These are phyloP conservation scores for Mitragyna speciosa DNA, from an alignment of 257 asterid species.

Conservation along the genomic window DNA sequence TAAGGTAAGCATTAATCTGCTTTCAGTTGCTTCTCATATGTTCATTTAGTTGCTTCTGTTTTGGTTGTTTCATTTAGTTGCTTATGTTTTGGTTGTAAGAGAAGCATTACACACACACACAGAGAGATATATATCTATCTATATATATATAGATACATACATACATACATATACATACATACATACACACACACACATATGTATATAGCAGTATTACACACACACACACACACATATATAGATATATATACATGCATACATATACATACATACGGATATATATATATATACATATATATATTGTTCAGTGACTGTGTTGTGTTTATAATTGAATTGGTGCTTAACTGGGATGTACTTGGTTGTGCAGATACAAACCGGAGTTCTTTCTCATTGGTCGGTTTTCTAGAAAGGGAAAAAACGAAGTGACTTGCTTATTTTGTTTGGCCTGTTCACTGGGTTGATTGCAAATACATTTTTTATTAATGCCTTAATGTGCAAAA, in stretches of 20 bases:
- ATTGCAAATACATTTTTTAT: background rate
- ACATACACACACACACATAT: too few relatives aligned
- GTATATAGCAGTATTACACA: too few relatives aligned
- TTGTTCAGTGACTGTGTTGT: background rate
- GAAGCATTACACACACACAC: too few relatives aligned
- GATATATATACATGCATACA: too few relatives aligned
- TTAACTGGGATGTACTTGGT: background rate
- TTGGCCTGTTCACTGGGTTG: background rate
- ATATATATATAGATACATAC: too few relatives aligned
- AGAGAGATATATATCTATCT: too few relatives aligned
- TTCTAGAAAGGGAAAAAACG: background rate
- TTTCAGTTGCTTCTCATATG: background rate
- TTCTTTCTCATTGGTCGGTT: background rate
- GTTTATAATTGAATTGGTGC: background rate
- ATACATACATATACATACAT: too few relatives aligned
- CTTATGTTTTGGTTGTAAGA: background rate
- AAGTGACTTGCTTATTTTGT: background rate
- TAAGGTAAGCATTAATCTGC: background rate
- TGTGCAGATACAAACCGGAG: background rate
- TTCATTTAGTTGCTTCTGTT: background rate
- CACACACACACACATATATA: too few relatives aligned
- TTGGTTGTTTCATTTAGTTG: background rate
- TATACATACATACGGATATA: too few relatives aligned
- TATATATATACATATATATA: too few relatives aligned
- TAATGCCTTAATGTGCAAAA: slow-evolving; percentile 2